Base-by-base conservation (phyloP, 331 rosid species). In the Arachis monticola region DNA sequence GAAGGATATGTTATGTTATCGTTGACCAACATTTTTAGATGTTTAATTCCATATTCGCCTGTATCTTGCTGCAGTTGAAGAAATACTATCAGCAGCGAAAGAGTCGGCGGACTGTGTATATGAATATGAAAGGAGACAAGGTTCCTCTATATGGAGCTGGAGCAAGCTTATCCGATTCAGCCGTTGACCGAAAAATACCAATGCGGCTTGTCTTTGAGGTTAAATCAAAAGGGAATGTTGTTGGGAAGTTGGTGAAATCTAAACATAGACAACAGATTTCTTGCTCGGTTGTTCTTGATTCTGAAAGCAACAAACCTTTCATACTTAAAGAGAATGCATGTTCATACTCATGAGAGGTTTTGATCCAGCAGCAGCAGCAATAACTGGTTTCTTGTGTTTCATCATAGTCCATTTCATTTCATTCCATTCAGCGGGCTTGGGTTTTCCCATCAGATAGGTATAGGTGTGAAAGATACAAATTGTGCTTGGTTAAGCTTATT, bases 101-200 rank as follows among this genome's bases (percentile, higher is more conserved):
- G 85, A 90, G 92, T 63, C 64, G 38, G 51, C 48, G 84, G 10
- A 80, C 68, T 0, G 85, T 88, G 82, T 30, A 45, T 0, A 84
- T 91, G 70, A 88, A 87, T 70, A 78, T 90, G 46, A 87, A 79
- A 85, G 95, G 97, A 75, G 78, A 77, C 82, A 85, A 82, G 80
- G 88, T 94, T 83, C 96, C 97, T 57, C 44, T 90, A 31, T 94
- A 90, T 73, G 97, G 97, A 5, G 96, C 93, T 22, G 91, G 96
- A 55, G 92, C 87, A 2, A 87, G 87, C 88, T 75, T 94, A 10
- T 85, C 70, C 6, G 89, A 35, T 11, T 72, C 73, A 13, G 73
- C 74, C 17, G 81, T 77, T 69, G 74, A 69, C 13, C 87, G 89
- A 50, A 87, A 69, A 68, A 71, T 94, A 46, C 84, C 95, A 14